Conservation (phyloP, 1,284 basidiomycete genomes). For the Ganoderma sinense region DNA sequence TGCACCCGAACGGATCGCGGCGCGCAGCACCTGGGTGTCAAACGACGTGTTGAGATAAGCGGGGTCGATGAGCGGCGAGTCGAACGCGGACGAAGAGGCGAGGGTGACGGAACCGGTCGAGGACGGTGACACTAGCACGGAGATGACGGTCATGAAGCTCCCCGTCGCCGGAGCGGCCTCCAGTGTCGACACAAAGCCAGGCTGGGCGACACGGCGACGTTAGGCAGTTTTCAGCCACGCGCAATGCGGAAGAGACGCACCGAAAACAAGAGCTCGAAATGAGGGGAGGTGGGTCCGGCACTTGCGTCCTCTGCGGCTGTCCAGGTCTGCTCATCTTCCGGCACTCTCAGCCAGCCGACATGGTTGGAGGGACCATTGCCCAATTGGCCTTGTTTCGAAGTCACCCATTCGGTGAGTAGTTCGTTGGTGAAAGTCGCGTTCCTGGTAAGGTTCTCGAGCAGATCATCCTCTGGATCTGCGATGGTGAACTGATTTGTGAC, state of each 20-base stretch:
- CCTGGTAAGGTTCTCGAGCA: constrained; percentile 32
- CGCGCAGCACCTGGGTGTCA: constrained; percentile 44
- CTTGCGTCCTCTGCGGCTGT: constrained; percentile 29
- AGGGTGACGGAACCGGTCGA: constrained; percentile 40
- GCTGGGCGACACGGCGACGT: neutral
- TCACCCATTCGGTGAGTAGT: constrained; percentile 38
- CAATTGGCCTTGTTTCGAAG: constrained; percentile 25
- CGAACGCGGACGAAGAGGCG: constrained; percentile 45
- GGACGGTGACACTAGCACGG: constrained; percentile 1
- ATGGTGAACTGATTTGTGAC: constrained; percentile 40
- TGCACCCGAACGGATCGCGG: constrained; percentile 41
- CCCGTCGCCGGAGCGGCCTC: constrained; percentile 16
- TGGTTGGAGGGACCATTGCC: constrained; percentile 23
- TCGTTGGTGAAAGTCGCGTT: constrained; percentile 32
- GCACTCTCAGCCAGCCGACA: constrained; percentile 32
- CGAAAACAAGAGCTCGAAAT: constrained; percentile 26
- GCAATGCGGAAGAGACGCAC: neutral
- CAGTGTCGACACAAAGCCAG: constrained; percentile 24
- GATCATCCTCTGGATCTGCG: constrained; percentile 36
- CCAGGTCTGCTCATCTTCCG: constrained; percentile 11
- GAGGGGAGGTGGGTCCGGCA: constrained; percentile 32
- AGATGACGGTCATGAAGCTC: constrained; percentile 11
- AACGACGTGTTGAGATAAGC: constrained; percentile 43
- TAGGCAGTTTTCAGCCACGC: neutral
- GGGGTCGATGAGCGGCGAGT: constrained; percentile 47